phyloP scores from a whole-genome alignment of 2,329 filamentous ascomycete species.

The Aspergillus alliaceus region DNA sequence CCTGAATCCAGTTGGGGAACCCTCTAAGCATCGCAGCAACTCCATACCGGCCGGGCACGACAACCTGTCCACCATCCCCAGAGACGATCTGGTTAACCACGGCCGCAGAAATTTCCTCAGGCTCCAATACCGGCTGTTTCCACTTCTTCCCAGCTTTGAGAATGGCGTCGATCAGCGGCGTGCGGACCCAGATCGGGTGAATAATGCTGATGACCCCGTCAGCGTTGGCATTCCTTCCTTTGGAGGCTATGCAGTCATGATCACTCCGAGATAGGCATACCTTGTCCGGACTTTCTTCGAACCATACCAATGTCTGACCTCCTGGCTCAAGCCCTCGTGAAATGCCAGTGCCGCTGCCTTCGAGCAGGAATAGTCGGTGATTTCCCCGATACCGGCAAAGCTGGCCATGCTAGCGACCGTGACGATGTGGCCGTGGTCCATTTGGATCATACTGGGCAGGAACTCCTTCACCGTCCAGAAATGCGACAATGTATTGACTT shows the following conservation, averaged over 20 bases:
- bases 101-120: conserved; percentile 45
- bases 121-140: conserved; percentile 34
- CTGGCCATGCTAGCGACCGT: conserved; percentile 56
- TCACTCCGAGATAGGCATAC: conserved; percentile 21
- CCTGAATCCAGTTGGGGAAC: background rate
- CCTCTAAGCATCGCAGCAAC: background rate
- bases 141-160: conserved; percentile 28
- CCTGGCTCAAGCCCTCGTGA: conserved; percentile 50
- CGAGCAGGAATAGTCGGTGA: conserved; percentile 54
- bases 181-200: conserved; percentile 48
- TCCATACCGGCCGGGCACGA: conserved; percentile 45
- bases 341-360: conserved; percentile 55
- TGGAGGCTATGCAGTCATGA: conserved; percentile 19
- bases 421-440: conserved; percentile 57
- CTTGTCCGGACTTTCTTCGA: conserved; percentile 39
- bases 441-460: conserved; percentile 51
- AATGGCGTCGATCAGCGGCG: conserved; percentile 45
- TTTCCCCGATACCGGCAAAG: conserved; percentile 47
- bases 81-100: conserved; percentile 52
- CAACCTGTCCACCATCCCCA: conserved; percentile 49
- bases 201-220: conserved; percentile 4
- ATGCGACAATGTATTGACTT: conserved; percentile 54
- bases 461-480: conserved; percentile 53
- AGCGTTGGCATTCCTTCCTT: too few relatives aligned
- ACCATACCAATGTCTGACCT: conserved; percentile 37